Conservation (phyloP, 179 eudicot species). For the Actinidia chinensis region DNA sequence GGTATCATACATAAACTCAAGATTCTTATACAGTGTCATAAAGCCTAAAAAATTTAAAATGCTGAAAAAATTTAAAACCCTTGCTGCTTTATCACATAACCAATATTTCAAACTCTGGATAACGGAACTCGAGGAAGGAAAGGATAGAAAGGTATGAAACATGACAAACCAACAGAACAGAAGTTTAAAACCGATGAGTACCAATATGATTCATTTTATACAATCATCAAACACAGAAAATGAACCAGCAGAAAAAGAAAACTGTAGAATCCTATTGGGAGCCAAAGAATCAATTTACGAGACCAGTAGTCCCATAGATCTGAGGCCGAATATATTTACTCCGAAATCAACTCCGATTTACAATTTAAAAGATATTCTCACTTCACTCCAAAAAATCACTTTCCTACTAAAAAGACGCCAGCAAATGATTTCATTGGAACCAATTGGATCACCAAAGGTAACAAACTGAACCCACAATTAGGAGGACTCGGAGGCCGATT, state of each 20-base stretch:
- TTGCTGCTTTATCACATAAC: not conserved
- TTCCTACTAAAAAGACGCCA: not conserved
- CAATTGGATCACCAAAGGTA: not conserved
- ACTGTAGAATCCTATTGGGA: not conserved
- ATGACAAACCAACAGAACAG: not conserved
- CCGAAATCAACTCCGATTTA: conserved; percentile 1
- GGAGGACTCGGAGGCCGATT: not conserved
- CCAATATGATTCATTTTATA: not conserved
- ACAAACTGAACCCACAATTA: not conserved
- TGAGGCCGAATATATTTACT: not conserved
- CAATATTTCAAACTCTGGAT: not conserved
- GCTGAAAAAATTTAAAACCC: not conserved
- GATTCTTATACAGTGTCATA: not conserved
- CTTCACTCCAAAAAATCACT: not conserved
- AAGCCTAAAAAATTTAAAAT: not conserved
- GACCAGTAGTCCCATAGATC: not conserved
- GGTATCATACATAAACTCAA: not conserved
- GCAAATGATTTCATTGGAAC: not conserved
- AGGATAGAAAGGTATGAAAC: not conserved
- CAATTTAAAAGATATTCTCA: not conserved
- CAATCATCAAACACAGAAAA: not conserved
- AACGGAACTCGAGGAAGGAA: not conserved
- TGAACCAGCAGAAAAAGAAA: not conserved
- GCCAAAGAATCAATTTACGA: not conserved
- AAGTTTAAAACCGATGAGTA: not conserved